phyloP scores from a whole-genome alignment of 225 moss, liverwort and hornwort genomes.

The Anthoceros angustus region DNA sequence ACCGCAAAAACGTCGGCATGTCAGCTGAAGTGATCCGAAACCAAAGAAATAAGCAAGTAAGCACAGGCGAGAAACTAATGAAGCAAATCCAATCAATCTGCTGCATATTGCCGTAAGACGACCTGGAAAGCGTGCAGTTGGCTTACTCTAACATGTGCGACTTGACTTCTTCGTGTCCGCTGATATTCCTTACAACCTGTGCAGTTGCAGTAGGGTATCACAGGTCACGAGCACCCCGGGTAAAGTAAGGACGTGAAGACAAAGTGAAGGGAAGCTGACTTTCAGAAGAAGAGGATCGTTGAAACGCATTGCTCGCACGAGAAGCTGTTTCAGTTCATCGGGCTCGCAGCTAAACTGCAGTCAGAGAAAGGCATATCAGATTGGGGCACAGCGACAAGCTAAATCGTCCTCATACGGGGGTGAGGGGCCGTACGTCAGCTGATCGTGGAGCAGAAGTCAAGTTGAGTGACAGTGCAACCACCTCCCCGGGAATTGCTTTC shows the following conservation, averaged over 20 bases:
- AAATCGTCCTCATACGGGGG: neutral
- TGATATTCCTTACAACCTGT: neutral
- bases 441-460: neutral
- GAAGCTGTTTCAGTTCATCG: neutral
- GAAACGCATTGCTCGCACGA: neutral
- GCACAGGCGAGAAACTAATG: no score
- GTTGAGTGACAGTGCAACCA: neutral
- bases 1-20: neutral
- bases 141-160: neutral
- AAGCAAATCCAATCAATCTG: neutral
- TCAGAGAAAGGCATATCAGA: neutral
- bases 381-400: neutral
- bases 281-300: constrained; percentile 3
- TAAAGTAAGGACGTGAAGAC: neutral
- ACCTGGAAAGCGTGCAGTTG: neutral
- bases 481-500: neutral
- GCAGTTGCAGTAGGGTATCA: neutral
- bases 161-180: neutral
- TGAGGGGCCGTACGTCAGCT: neutral
- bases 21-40: no score
- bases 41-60: no score
- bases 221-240: no score
- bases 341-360: neutral
- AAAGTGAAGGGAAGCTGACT: neutral
- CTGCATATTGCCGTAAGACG: neutral